phyloP scores from a whole-genome alignment of 345 rosid genomes.

The Noccaea caerulescens region DNA sequence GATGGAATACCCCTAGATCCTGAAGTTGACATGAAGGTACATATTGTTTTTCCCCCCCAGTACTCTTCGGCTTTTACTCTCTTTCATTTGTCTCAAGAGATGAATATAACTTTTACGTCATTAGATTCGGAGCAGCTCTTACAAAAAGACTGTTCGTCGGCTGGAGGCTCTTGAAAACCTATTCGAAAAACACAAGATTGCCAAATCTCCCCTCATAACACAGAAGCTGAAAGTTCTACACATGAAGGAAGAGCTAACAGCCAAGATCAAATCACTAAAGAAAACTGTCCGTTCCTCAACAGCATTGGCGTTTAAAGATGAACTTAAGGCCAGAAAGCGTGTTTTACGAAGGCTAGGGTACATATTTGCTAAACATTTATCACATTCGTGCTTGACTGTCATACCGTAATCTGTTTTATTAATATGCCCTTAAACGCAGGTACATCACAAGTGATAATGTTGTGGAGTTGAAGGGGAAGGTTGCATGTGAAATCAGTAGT shows the following conservation, averaged over 20 bases:
- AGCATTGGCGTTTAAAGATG: conserved; percentile 91
- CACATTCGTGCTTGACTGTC: neutral
- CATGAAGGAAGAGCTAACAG: conserved; percentile 72
- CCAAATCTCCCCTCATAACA: conserved; percentile 81
- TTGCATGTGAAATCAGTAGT: conserved; percentile 91
- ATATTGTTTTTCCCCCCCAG: neutral
- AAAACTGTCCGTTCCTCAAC: conserved; percentile 75
- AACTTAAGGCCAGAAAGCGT: conserved; percentile 93
- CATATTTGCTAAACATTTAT: conserved; percentile 13
- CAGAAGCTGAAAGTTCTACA: conserved; percentile 79
- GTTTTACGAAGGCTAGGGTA: conserved; percentile 97
- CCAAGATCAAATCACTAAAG: conserved; percentile 82
- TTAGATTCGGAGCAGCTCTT: conserved; percentile 79
- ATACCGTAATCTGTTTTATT: neutral
- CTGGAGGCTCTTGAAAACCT: conserved; percentile 87
- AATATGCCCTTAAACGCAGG: conserved; percentile 47
- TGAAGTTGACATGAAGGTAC: conserved; percentile 88
- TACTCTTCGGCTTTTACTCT: conserved; percentile 22
- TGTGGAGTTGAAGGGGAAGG: conserved; percentile 86
- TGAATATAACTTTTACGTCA: conserved; percentile 29
- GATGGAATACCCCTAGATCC: conserved; percentile 84
- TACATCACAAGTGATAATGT: conserved; percentile 72
- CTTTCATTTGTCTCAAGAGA: conserved; percentile 16
- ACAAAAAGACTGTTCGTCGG: conserved; percentile 73
- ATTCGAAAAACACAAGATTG: conserved; percentile 85